Conservation (phyloP, 306 rosid species). For the Cucurbita pepo region DNA sequence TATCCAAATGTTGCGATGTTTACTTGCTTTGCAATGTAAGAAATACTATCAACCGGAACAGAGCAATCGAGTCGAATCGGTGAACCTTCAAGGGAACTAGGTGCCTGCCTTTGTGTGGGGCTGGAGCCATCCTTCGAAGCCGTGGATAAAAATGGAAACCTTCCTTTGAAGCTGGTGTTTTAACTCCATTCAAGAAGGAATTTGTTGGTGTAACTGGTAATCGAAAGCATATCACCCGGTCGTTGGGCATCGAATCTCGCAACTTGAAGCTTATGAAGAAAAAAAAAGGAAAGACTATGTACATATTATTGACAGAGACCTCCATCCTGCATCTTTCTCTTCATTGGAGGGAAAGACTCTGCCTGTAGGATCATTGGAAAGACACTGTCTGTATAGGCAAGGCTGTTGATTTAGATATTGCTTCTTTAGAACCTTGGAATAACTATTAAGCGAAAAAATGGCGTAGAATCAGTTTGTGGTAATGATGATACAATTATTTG, state of each 20-base stretch:
- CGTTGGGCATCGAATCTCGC: constrained; percentile 26
- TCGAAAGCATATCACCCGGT: constrained; percentile 28
- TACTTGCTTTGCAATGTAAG: constrained; percentile 29
- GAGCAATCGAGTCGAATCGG: constrained; percentile 23
- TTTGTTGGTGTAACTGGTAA: constrained; percentile 67
- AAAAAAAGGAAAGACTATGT: background rate
- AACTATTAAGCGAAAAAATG: background rate
- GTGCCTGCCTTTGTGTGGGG: constrained; percentile 60
- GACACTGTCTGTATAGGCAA: background rate
- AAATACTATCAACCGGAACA: constrained; percentile 64
- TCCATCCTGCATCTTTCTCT: background rate
- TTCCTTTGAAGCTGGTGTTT: constrained; percentile 45
- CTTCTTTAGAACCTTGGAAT: background rate
- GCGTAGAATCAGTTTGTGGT: background rate
- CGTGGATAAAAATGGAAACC: constrained; percentile 19
- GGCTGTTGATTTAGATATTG: background rate
- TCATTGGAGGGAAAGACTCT: background rate
- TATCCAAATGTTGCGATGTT: background rate
- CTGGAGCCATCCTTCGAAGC: constrained; percentile 47
- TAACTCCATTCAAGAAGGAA: constrained; percentile 40
- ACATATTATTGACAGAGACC: constrained; percentile 20
- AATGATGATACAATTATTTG: too few species aligned
- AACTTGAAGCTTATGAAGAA: constrained; percentile 30
- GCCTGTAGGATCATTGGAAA: background rate
- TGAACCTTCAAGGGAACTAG: constrained; percentile 51